Evolutionary conservation across 805 yeast genomes (phyloP).

Genomic region (Metschnikowia peoriensis): DNA sequence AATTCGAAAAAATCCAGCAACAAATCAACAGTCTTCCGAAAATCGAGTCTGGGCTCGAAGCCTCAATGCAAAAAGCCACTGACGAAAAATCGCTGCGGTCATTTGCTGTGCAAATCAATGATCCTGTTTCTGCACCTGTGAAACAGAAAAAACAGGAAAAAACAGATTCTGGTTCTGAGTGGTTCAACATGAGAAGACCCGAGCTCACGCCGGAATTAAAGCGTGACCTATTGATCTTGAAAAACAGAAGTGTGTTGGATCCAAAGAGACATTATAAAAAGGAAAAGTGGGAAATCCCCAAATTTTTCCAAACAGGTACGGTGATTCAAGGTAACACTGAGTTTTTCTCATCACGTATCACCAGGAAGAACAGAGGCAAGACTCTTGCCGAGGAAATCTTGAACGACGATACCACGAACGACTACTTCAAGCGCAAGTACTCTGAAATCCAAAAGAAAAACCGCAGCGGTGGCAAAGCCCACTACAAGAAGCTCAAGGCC

Average conservation of each 20-base stretch:
- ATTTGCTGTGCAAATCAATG: slow-evolving; percentile 31
- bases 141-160: slow-evolving; percentile 16
- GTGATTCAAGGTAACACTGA: slow-evolving; percentile 81
- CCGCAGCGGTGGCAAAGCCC: slow-evolving; percentile 62
- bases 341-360: slow-evolving; percentile 63
- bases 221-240: slow-evolving; percentile 73
- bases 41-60: slow-evolving; percentile 33
- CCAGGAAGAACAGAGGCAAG: slow-evolving; percentile 68
- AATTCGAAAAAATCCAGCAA: slow-evolving; percentile 34
- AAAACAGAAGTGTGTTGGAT: slow-evolving; percentile 87
- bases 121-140: slow-evolving; percentile 24
- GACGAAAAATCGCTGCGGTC: slow-evolving; percentile 8
- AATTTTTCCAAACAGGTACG: slow-evolving; percentile 85
- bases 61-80: slow-evolving; percentile 13
- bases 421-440: slow-evolving; percentile 84
- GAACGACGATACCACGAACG: slow-evolving; percentile 64
- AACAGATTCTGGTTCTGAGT: slow-evolving; percentile 17
- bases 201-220: slow-evolving; percentile 50
- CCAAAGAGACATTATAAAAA: slow-evolving; percentile 95
- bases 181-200: slow-evolving; percentile 21
- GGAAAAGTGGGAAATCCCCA: slow-evolving; percentile 74
- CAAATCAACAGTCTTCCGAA: slow-evolving; percentile 40
- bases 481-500: slow-evolving; percentile 60
- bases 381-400: slow-evolving; percentile 82
- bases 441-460: slow-evolving; percentile 68